Evolutionary conservation across 2,329 filamentous ascomycete species (phyloP).

Genomic region (Colletotrichum filicis): DNA sequence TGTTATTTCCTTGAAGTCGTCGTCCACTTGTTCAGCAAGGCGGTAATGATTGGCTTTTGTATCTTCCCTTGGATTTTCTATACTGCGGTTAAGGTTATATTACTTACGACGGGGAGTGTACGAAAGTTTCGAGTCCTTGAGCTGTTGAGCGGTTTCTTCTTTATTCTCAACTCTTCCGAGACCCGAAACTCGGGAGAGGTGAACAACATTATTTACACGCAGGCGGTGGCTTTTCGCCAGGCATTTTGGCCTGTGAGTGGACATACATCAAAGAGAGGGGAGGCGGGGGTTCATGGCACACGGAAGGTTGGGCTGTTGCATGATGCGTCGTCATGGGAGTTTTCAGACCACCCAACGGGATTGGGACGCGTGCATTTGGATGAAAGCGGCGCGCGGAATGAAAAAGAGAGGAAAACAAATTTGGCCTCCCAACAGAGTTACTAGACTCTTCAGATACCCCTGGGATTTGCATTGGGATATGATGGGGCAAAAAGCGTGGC

Average conservation of each 20-base stretch:
- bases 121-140: background rate
- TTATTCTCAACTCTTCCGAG: background rate
- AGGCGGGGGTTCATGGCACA: background rate
- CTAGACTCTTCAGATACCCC: slow-evolving; percentile 37
- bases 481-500: slow-evolving; percentile 1
- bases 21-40: too few relatives aligned
- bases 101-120: slow-evolving; percentile 27
- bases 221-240: background rate
- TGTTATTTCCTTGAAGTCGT: background rate
- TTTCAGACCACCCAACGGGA: slow-evolving; percentile 17
- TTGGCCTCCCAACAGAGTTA: slow-evolving; percentile 38
- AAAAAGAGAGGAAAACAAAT: background rate
- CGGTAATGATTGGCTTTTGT: background rate
- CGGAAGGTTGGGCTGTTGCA: background rate
- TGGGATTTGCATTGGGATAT: background rate
- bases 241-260: background rate
- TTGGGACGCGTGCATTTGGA: background rate
- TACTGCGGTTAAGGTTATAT: slow-evolving; percentile 4
- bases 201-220: slow-evolving; percentile 5
- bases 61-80: slow-evolving; percentile 5
- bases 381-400: background rate
- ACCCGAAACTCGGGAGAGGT: background rate
- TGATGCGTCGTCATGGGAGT: slow-evolving; percentile 21
- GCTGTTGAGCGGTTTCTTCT: slow-evolving; percentile 25
- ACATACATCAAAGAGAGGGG: background rate